Base-by-base conservation (phyloP, 176 grass and related monocot species). In the Juncus inflexus region DNA sequence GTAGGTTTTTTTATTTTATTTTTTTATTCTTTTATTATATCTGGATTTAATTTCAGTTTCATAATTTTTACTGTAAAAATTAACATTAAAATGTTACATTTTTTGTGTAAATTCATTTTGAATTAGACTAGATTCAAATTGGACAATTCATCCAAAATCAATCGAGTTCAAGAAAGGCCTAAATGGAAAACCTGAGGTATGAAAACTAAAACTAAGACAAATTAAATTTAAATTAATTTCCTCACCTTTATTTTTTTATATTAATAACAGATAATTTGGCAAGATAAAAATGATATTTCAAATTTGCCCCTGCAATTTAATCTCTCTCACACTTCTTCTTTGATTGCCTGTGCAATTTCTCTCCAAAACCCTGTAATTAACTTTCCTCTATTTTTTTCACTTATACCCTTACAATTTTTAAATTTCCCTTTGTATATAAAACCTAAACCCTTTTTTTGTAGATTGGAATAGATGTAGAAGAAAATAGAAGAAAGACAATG, bases 141-240 rank as follows among this genome's bases (percentile, higher is more conserved):
- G 57, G 67, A 77, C 65, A 82, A 15, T 92, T 61, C 66, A 84
- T 82, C 88, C 94, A 79, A 82, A 67, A 79, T 84, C 78, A 53
- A 86, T 97, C 77, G 77, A 86, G 67, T 99, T 99, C 72, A 84
- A 78, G 78, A 92, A 89, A 75, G 91, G 84, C 56, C 74, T 78
- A 79, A 86, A 86, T 82, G 94, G 94, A 35, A 99, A 99, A 66
- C 94, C 88, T 78, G 94, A 99, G 94, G 88, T 90, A 92, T 74
- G 59, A 12, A 35, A 35, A 59, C 0, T 62, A 71, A 64, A 12
- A 69, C 15, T 54, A 56, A 67, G 2, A 16, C 3, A 9, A 15
- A n/a, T 42, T 7, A 76, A 49, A 2, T 37, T 76, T 35, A 1
- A 12, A 79, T 73, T 74, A 58, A 10, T 76, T 81, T 9, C 12